Base-by-base conservation (phyloP, 139 green algal species). In the Deuterostichococcus epilithicus region DNA sequence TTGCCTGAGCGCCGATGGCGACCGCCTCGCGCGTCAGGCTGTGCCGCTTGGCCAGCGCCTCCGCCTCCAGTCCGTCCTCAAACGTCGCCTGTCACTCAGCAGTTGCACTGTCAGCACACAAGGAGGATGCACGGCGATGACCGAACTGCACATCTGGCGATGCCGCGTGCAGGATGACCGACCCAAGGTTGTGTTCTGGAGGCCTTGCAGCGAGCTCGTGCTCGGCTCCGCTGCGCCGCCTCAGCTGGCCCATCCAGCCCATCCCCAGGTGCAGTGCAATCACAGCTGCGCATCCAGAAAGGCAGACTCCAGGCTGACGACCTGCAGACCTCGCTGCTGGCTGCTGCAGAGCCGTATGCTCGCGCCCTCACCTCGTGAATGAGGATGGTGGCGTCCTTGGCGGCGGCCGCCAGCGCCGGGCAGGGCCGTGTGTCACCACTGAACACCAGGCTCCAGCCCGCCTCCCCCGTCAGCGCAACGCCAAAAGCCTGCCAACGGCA, bases 371-470 rank as follows among this genome's bases (percentile, higher is more conserved):
- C 85, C 85, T 99, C 96, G 79, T 99, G 96, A 8, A 99, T 90
- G 45, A 99, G 82, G 72, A 99, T 59, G 4, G 86, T 95, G 28
- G 89, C 92, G 23, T 86, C 89, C 26, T 81, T 76, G 18, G 96
- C 94, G 8, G 93, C 93, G 18, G 87, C 78, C 38, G 92, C 82
- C 18, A 99, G 32, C 2, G 76, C 68, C 0, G 73, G 13, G 78
- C 88, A 97, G 25, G 93, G 95, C 22, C 94, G 88, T 4, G 95
- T 98, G 83, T 99, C 95, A 0, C 91, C 95, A 38, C 86, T 94
- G 78, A 97, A 97, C 68, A 92, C 92, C 33, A 98, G 44, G 58
- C 86, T 92, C 90, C 89, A 95, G 39, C 89, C 88, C 20, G 36
- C 69, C 3, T 77, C 36, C 5, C 81, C 76, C 81, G 90, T 84